Evolutionary conservation across 1,139 yeast genomes (phyloP).

Genomic region (Suhomyces anneliseae): DNA sequence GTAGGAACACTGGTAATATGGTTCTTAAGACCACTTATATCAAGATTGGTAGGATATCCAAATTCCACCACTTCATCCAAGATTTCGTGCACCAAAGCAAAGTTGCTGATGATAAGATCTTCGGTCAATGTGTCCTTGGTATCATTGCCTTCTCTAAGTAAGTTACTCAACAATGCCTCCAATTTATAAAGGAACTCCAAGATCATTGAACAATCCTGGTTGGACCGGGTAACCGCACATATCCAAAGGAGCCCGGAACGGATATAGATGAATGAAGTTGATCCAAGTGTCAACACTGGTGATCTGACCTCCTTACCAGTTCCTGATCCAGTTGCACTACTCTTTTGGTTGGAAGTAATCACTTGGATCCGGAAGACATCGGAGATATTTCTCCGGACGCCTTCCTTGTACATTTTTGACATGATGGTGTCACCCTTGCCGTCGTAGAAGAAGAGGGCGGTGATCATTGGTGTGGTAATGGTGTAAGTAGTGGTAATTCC

Average conservation of each 20-base stretch:
- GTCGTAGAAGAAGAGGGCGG: constrained; percentile 76
- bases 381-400: constrained; percentile 56
- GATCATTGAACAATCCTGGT: constrained; percentile 79
- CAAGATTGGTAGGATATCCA: constrained; percentile 81
- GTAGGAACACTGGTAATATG: constrained; percentile 23
- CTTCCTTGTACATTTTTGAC: constrained; percentile 56
- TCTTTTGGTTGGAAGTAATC: constrained; percentile 48
- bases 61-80: constrained; percentile 77
- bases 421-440: constrained; percentile 84
- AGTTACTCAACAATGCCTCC: constrained; percentile 40
- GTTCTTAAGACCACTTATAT: constrained; percentile 38
- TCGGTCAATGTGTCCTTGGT: constrained; percentile 23
- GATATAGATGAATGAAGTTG: constrained; percentile 86
- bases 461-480: constrained; percentile 51
- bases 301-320: constrained; percentile 49
- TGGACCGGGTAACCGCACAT: constrained; percentile 85
- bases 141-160: constrained; percentile 21
- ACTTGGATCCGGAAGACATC: constrained; percentile 92
- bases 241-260: constrained; percentile 71
- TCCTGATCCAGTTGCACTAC: constrained; percentile 14
- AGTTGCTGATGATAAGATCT: constrained; percentile 47
- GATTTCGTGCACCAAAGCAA: constrained; percentile 69
- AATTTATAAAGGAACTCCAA: constrained; percentile 76
- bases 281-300: constrained; percentile 87
- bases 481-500: too few relatives aligned